Evolutionary conservation across 2,329 filamentous ascomycete genomes (phyloP), one percentile per base, ranked within the genome.

Genomic region (Claviceps sp.): DNA sequence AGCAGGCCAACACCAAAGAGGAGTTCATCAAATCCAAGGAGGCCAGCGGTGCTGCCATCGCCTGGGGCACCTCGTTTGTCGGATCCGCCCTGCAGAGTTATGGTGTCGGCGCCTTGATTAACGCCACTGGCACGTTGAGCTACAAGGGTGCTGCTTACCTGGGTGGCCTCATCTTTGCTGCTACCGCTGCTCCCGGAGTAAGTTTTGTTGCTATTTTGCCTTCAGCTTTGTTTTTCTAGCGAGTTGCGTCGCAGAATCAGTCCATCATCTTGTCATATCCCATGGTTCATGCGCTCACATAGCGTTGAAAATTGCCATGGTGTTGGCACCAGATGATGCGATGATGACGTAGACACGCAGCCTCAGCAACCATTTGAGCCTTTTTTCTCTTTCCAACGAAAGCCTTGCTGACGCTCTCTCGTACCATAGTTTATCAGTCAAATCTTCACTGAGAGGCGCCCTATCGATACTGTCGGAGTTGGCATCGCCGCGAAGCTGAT

Each of bases 71-170:
- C 58, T 93, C 89, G 42, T 79, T 97, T 56, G 75, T 89, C 66
- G 93, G 93, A 67, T 93, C 88, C 53, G 88, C 85, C 54, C 72
- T 96, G 55, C 89, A 95, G 76, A 81, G 85, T 56, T 95, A 95
- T 65, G 89, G 88, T 66, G 85, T 95, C 57, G 89, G 84, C 60
- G 89, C 89, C 56, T 75, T 95, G 59, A 86, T 91, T 77, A 97
- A 97, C 70, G 89, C 90, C 59, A 97, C 91, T 43, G 90, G 88
- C 59, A 96, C 91, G 51, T 77, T 97, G 57, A 89, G 81, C 73
- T 97, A 97, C 78, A 97, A 95, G 81, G 93, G 93, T 61, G 89
- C 93, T 57, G 88, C 91, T 52, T 97, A 96, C 75, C 78, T 97
- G 55, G 93, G 93, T 60, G 78, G 78, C 55, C 75, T 97, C 67